phyloP scores from a whole-genome alignment of 1,284 basidiomycete genomes.

The Ustilago nuda region DNA sequence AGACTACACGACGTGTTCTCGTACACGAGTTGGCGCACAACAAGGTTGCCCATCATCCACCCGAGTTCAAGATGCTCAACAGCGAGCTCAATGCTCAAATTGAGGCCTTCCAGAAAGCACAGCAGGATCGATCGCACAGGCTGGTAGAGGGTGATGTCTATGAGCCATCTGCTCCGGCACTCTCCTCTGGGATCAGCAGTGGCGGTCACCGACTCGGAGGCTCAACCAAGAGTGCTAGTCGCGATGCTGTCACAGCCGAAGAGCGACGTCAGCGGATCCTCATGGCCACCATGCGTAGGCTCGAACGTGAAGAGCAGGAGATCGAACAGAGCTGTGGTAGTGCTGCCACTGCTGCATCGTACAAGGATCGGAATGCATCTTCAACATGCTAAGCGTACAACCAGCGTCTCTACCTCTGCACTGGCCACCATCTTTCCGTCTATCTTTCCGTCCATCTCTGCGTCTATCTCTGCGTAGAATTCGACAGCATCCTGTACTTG shows the following conservation, averaged over 20 bases:
- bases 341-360: slow-evolving; percentile 15
- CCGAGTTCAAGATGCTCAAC: slow-evolving; percentile 65
- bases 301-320: slow-evolving; percentile 49
- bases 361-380: slow-evolving; percentile 5
- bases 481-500: slow-evolving; percentile 6
- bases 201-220: slow-evolving; percentile 22
- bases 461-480: background rate
- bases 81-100: slow-evolving; percentile 63
- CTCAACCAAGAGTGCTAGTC: background rate
- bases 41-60: slow-evolving; percentile 58
- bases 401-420: background rate
- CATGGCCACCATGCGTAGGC: slow-evolving; percentile 48
- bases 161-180: slow-evolving; percentile 26
- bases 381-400: slow-evolving; percentile 5
- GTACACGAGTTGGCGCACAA: slow-evolving; percentile 66
- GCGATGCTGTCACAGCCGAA: slow-evolving; percentile 8
- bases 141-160: slow-evolving; percentile 51
- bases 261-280: slow-evolving; percentile 48
- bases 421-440: background rate
- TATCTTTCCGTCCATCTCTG: background rate
- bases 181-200: background rate
- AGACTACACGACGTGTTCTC: slow-evolving; percentile 59
- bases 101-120: slow-evolving; percentile 47
- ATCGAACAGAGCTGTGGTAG: slow-evolving; percentile 48
- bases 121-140: slow-evolving; percentile 29